Evolutionary conservation across 441 rosid genomes (phyloP).

Genomic region (Pelargonium cotyledonis): DNA sequence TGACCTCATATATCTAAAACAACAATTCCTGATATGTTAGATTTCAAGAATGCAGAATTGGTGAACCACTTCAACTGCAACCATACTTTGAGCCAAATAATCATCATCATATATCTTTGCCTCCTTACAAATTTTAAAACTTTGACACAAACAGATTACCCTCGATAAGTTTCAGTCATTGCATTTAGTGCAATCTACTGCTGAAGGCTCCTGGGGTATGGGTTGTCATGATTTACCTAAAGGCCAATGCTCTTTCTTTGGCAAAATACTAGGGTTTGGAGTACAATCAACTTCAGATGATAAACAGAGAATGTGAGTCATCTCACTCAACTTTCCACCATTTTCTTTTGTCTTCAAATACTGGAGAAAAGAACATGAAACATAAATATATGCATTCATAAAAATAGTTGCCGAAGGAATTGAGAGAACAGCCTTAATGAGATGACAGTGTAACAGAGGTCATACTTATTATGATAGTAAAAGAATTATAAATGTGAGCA

Average conservation of each 20-base stretch:
- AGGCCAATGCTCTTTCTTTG: neutral
- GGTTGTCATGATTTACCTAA: too few relatives aligned
- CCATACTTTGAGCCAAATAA: constrained; percentile 4
- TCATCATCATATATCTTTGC: neutral
- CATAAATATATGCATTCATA: neutral
- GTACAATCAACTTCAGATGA: neutral
- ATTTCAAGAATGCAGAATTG: neutral
- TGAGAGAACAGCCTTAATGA: neutral
- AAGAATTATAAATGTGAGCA: neutral
- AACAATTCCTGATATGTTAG: neutral
- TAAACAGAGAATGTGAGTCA: neutral
- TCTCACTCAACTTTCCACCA: constrained; percentile 3
- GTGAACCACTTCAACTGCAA: constrained; percentile 7
- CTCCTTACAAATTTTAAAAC: neutral
- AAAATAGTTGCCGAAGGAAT: neutral
- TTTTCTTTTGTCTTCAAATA: neutral
- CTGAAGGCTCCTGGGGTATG: too few relatives aligned
- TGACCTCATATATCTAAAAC: neutral
- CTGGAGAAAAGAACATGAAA: constrained; percentile 7
- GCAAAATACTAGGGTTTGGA: neutral
- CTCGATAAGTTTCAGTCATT: neutral
- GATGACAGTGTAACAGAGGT: neutral
- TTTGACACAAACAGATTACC: neutral
- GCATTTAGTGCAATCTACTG: too few relatives aligned
- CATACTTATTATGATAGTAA: neutral